Conservation (phyloP, 75 land plant species). For the Cunninghamia lanceolata region DNA sequence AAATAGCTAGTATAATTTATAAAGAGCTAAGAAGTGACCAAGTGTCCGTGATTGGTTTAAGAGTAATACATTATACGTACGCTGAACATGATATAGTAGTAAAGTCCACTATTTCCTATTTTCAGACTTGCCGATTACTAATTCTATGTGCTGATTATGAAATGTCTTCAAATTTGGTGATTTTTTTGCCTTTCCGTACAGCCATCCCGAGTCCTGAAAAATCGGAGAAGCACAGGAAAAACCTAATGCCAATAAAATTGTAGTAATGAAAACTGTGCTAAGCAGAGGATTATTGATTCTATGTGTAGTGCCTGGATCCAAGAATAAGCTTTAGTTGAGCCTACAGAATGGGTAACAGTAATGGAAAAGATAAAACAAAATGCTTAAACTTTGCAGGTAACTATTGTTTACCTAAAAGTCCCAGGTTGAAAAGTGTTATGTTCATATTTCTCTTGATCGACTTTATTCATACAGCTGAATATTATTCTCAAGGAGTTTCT, state of each 20-base stretch:
- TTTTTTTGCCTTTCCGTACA: too few species aligned
- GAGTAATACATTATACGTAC: too few species aligned
- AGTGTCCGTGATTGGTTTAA: too few species aligned
- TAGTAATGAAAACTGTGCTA: neutral
- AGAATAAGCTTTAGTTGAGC: neutral
- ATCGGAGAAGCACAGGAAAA: neutral
- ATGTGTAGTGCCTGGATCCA: neutral
- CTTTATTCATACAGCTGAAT: neutral
- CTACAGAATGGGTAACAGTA: neutral
- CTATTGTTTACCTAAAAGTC: neutral
- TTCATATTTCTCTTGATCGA: neutral
- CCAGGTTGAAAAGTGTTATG: neutral
- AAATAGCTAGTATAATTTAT: too few species aligned
- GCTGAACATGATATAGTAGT: too few species aligned
- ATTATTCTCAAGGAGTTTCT: neutral
- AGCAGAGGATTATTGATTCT: neutral
- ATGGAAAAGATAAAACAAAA: neutral
- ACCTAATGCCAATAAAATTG: neutral
- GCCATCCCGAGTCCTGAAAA: too few species aligned
- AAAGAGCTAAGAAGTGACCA: too few species aligned
- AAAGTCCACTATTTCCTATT: too few species aligned
- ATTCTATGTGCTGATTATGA: too few species aligned
- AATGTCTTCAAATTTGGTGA: too few species aligned
- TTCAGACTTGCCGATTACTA: too few species aligned
- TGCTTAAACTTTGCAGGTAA: neutral